Percentiles rank a stretch among this genome's conserved stretches.
These are phyloP conservation scores for Carex parvula DNA, from an alignment of 176 grass and related monocot species.

Conservation along the genomic window DNA sequence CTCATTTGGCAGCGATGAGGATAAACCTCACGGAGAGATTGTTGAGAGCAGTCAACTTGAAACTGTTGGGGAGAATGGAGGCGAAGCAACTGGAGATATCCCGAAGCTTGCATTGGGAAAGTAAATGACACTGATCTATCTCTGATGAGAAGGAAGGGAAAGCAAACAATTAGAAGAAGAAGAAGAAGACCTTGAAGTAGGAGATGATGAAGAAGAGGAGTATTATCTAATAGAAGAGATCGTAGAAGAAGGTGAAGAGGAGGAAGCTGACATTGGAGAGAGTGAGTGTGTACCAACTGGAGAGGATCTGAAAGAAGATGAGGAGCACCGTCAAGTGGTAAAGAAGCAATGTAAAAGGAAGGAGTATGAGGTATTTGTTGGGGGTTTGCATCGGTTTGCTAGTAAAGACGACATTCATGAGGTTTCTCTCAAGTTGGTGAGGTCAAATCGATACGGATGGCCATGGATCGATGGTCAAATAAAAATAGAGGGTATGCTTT, in stretches of 20 bases:
- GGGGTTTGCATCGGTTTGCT: conserved; percentile 84
- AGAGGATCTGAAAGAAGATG: conserved; percentile 40
- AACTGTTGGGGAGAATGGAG: conserved; percentile 7
- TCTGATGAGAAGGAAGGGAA: conserved; percentile 51
- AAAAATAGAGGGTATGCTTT: conserved; percentile 99
- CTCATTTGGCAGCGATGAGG: neutral
- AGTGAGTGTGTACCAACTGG: conserved; percentile 25
- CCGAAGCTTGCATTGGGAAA: neutral
- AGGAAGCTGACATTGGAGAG: conserved; percentile 30
- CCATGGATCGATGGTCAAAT: conserved; percentile 80
- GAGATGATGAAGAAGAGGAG: conserved; percentile 33
- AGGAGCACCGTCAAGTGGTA: conserved; percentile 58
- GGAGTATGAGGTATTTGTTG: conserved; percentile 97
- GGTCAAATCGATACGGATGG: conserved; percentile 72
- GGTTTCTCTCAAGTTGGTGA: conserved; percentile 79
- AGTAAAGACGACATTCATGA: conserved; percentile 75
- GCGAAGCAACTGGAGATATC: neutral
- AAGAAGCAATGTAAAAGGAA: conserved; percentile 69
- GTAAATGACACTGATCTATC: conserved; percentile 5
- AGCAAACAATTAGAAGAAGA: conserved; percentile 51
- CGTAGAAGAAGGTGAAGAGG: conserved; percentile 30
- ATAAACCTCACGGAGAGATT: neutral
- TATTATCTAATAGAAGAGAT: conserved; percentile 27
- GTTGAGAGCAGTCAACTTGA: neutral
- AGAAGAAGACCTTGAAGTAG: conserved; percentile 68